Evolutionary conservation across 495 filamentous ascomycete species (phyloP), one percentile per base, ranked within the genome.

Genomic region (Aspergillus funiculosus): DNA sequence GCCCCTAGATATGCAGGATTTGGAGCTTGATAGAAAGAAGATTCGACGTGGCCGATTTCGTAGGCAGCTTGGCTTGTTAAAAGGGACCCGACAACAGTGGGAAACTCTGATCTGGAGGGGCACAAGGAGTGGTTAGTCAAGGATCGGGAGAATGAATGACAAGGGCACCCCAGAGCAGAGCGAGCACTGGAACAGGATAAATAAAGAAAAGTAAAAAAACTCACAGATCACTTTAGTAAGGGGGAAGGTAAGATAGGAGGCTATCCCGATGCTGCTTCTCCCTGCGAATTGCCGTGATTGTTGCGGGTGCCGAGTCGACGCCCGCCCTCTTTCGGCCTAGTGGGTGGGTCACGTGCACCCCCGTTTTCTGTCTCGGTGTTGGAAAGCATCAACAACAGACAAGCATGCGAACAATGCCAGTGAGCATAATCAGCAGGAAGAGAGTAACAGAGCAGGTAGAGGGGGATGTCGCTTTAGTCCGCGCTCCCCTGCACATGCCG

Each of bases 291-390:
- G 50, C 50, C 47, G 44, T 50, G 41, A 31, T 46, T 27, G 43
- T 52, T 39, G 51, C 56, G 29, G 43, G 38, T 54, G 57, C 54
- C 50, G 51, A 55, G 61, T 54, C 54, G 56, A 52, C 44, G 53
- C 50, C 45, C 39, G 44, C 54, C 53, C 30, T n/a, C 22, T 57
- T 63, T 32, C 30, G 57, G 54, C 27, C 52, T 66, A 65, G 61
- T 27, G 50, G 13, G 27, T 18, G 18, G 28, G 39, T 64, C 61
- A 68, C 59, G 46, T 48, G 46, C 37, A 5, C 5, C 43, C 43
- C n/a, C 37, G 29, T 41, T 22, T 31, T 30, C 26, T 35, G 27
- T 34, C 20, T 8, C 17, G 20, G 17, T 17, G 19, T 38, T 38
- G 4, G 17, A 10, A 38, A 2, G 8, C 3, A 38, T 22, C 6